Evolutionary conservation across 257 asterid genomes (phyloP).

Genomic region (Solanum microdontum): DNA sequence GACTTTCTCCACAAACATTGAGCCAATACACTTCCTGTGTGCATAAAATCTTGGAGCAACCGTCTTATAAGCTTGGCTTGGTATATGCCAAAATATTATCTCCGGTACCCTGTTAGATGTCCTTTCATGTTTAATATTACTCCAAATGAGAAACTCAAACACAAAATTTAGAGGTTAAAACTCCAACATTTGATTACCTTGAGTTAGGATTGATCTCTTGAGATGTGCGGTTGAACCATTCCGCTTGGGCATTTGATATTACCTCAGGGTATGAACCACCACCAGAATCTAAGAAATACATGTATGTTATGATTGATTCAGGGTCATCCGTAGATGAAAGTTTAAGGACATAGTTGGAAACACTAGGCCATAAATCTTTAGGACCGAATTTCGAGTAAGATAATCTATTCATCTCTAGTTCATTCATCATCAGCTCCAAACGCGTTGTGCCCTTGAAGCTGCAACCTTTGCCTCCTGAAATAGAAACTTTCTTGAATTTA

Average conservation of each 20-base stretch:
- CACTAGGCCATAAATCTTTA: constrained; percentile 58
- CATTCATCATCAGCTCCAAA: constrained; percentile 37
- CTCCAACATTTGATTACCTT: constrained; percentile 29
- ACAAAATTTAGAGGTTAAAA: neutral
- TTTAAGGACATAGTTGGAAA: constrained; percentile 65
- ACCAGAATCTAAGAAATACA: constrained; percentile 91
- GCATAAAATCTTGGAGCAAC: constrained; percentile 30
- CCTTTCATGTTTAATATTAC: neutral
- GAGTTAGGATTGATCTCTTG: constrained; percentile 51
- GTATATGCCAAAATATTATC: constrained; percentile 87
- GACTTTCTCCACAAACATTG: constrained; percentile 64
- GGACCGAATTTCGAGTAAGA: constrained; percentile 58
- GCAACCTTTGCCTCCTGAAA: constrained; percentile 34
- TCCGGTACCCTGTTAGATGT: constrained; percentile 53
- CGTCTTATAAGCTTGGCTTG: constrained; percentile 42
- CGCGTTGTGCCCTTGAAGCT: constrained; percentile 76
- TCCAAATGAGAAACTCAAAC: neutral
- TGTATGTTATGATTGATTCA: constrained; percentile 26
- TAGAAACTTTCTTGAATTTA: neutral
- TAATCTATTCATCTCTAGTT: constrained; percentile 10
- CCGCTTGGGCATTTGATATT: constrained; percentile 59
- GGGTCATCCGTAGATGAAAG: constrained; percentile 31
- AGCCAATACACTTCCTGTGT: constrained; percentile 47
- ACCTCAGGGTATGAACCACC: constrained; percentile 90
- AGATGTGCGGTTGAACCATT: constrained; percentile 58